Evolutionary conservation across 1,284 basidiomycete genomes (phyloP).

Genomic region (Pseudozyma tsukubaensis): DNA sequence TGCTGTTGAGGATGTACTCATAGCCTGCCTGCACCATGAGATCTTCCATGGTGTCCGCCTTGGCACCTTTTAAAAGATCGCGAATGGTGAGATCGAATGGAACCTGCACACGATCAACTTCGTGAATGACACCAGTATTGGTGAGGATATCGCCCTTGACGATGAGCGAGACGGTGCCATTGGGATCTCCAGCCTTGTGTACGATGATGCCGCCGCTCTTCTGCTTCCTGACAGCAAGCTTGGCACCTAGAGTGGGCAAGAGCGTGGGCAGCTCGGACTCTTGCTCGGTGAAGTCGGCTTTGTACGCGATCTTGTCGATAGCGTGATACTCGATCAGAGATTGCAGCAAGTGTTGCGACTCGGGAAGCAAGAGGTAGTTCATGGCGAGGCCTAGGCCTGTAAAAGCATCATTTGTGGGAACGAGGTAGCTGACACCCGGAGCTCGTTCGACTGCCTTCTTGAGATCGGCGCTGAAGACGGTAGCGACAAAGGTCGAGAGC

Average conservation of each 20-base stretch:
- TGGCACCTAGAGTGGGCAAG: constrained; percentile 35
- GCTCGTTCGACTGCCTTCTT: constrained; percentile 62
- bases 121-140: constrained; percentile 89
- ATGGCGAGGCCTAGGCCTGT: constrained; percentile 87
- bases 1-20: constrained; percentile 89
- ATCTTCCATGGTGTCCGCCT: constrained; percentile 82
- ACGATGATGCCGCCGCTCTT: constrained; percentile 51
- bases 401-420: constrained; percentile 90
- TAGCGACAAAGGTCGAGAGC: constrained; percentile 86
- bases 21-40: constrained; percentile 74
- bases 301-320: constrained; percentile 81
- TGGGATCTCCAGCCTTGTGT: constrained; percentile 19
- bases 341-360: constrained; percentile 78
- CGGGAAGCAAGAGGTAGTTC: constrained; percentile 79
- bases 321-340: constrained; percentile 87
- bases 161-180: constrained; percentile 50
- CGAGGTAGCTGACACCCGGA: constrained; percentile 83
- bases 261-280: constrained; percentile 63
- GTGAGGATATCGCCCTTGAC: constrained; percentile 77
- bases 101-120: constrained; percentile 84
- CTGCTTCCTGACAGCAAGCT: constrained; percentile 34
- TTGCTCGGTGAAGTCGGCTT: constrained; percentile 72
- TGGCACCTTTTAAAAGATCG: constrained; percentile 88
- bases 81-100: constrained; percentile 83
- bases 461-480: constrained; percentile 70